Evolutionary conservation across 345 rosid species (phyloP).

Genomic region (Laguncularia racemosa): DNA sequence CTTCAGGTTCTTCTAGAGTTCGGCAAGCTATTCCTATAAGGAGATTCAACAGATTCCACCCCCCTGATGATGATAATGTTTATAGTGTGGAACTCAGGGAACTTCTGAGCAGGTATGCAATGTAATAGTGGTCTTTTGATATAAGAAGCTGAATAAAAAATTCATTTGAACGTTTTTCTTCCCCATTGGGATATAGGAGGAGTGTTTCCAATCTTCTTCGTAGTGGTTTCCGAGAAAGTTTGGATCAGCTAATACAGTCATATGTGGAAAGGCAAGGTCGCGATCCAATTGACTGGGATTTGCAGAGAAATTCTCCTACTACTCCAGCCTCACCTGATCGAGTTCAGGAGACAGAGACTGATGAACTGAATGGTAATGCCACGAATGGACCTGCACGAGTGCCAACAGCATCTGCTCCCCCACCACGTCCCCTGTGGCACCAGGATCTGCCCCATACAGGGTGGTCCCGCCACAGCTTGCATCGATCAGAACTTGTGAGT

Average conservation of each 20-base stretch:
- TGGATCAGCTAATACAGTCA: constrained; percentile 92
- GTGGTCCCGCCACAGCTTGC: constrained; percentile 91
- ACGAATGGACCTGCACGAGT: constrained; percentile 56
- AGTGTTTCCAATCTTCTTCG: constrained; percentile 96
- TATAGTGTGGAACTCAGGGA: constrained; percentile 97
- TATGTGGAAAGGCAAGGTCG: constrained; percentile 90
- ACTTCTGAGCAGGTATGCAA: constrained; percentile 79
- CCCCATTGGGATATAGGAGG: constrained; percentile 43
- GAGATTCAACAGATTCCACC: constrained; percentile 86
- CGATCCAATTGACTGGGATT: constrained; percentile 90
- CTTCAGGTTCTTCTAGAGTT: constrained; percentile 52
- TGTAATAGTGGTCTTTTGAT: constrained; percentile 1
- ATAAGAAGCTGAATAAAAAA: not conserved
- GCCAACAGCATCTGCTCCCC: constrained; percentile 82
- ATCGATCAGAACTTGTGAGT: constrained; percentile 87
- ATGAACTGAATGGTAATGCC: constrained; percentile 44
- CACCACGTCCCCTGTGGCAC: constrained; percentile 95
- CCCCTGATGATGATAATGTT: constrained; percentile 90
- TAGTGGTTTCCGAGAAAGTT: constrained; percentile 98
- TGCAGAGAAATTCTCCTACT: constrained; percentile 56
- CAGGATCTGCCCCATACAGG: constrained; percentile 74
- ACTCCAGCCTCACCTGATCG: constrained; percentile 53
- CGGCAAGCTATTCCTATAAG: constrained; percentile 57
- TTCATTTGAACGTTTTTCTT: not conserved
- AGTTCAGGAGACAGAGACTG: constrained; percentile 60